A percentile compares a stretch with the other conserved stretches of the same genome.
These are phyloP conservation scores for Lactarius psammicola DNA, from an alignment of 768 basidiomycete genomes.

Conservation along the genomic window DNA sequence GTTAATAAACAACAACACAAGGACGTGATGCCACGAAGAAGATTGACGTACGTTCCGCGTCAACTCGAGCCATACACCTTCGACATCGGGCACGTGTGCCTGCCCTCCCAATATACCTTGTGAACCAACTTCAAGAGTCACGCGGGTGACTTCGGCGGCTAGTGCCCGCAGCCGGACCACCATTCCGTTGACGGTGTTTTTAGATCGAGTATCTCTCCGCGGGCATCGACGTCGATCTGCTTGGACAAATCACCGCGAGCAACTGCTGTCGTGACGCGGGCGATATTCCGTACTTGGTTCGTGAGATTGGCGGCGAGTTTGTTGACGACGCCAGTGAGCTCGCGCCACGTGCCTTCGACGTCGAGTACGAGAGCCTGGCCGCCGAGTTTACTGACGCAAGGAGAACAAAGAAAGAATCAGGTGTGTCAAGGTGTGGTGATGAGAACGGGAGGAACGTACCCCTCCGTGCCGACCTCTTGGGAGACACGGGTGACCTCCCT, in stretches of 20 bases:
- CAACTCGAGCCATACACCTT: constrained; percentile 80
- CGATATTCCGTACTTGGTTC: constrained; percentile 50
- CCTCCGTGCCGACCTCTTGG: constrained; percentile 76
- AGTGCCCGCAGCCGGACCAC: constrained; percentile 52
- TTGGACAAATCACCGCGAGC: constrained; percentile 85
- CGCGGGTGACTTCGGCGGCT: constrained; percentile 77
- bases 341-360: constrained; percentile 83
- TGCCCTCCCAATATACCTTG: constrained; percentile 87
- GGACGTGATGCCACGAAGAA: not conserved
- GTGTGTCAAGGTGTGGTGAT: constrained; percentile 23
- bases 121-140: constrained; percentile 78
- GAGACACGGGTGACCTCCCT: constrained; percentile 81
- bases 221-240: constrained; percentile 84
- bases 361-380: constrained; percentile 83
- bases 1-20: constrained; percentile 6
- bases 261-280: constrained; percentile 63
- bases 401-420: constrained; percentile 12
- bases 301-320: constrained; percentile 74
- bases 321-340: constrained; percentile 77
- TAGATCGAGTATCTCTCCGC: constrained; percentile 83
- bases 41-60: constrained; percentile 57
- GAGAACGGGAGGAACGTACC: constrained; percentile 28
- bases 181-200: constrained; percentile 55
- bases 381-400: constrained; percentile 58
- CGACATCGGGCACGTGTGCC: constrained; percentile 80